These are phyloP conservation scores for Geotrichum siamense DNA, from an alignment of 1,139 yeast genomes.

Conservation along the genomic window DNA sequence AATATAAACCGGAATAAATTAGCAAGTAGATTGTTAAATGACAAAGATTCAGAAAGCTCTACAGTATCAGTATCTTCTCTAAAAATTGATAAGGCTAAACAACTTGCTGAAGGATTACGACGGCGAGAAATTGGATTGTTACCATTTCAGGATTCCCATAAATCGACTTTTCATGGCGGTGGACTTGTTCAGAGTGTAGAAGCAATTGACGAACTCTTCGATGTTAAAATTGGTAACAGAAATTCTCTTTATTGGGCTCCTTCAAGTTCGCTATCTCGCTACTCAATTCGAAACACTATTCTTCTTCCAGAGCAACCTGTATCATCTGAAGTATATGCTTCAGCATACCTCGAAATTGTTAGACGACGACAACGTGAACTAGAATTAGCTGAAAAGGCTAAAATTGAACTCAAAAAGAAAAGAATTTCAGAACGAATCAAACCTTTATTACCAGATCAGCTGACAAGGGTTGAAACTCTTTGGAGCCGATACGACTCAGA, in stretches of 20 bases:
- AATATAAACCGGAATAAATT: too few relatives aligned
- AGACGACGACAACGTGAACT: constrained; percentile 12
- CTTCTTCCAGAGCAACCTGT: constrained; percentile 17
- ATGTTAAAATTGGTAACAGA: too few relatives aligned
- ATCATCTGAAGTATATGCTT: constrained; percentile 11
- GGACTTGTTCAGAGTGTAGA: constrained; percentile 6
- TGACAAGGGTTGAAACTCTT: constrained; percentile 35
- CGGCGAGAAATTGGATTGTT: constrained; percentile 11
- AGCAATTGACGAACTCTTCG: too few relatives aligned
- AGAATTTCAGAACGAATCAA: constrained; percentile 1
- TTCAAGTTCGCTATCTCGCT: too few relatives aligned
- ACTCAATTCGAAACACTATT: too few relatives aligned
- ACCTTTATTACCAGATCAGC: background rate
- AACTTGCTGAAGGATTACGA: constrained; percentile 10
- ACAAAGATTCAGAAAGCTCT: too few relatives aligned
- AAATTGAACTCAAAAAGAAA: background rate
- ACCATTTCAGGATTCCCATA: background rate
- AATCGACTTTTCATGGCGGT: constrained; percentile 10
- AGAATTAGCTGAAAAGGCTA: constrained; percentile 11
- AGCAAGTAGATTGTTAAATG: too few relatives aligned
- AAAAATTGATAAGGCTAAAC: too few relatives aligned
- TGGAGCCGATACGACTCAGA: constrained; percentile 35
- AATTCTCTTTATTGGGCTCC: too few relatives aligned
- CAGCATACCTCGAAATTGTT: constrained; percentile 13
- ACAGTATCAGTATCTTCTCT: too few relatives aligned